phyloP scores from a whole-genome alignment of 2,329 filamentous ascomycete species.

The Madurella mycetomatis region DNA sequence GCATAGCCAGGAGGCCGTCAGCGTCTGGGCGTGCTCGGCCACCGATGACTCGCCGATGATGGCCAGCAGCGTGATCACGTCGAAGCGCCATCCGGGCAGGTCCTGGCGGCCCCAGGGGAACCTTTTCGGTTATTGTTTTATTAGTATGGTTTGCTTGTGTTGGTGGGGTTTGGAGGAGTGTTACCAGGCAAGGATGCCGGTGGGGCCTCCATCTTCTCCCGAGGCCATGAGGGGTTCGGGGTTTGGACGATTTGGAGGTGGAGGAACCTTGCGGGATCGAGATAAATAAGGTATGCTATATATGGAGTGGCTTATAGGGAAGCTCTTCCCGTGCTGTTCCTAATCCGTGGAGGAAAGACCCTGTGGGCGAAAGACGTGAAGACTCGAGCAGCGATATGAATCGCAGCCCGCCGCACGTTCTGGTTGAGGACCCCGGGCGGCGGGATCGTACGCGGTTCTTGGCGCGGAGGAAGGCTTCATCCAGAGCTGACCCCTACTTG shows the following conservation, averaged over 20 bases:
- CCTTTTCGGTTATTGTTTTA: conserved; percentile 30
- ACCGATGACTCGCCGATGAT: conserved; percentile 59
- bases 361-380: too few relatives aligned
- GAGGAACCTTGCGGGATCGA: neutral
- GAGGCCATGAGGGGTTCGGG: neutral
- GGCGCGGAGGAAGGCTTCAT: too few relatives aligned
- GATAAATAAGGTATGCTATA: too few relatives aligned
- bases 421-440: too few relatives aligned
- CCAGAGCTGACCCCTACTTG: too few relatives aligned
- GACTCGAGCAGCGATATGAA: too few relatives aligned
- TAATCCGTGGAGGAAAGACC: too few relatives aligned
- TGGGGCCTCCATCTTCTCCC: neutral
- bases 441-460: too few relatives aligned
- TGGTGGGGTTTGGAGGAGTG: neutral
- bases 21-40: conserved; percentile 52
- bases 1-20: conserved; percentile 55
- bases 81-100: conserved; percentile 49
- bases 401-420: too few relatives aligned
- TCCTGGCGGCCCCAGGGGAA: conserved; percentile 40
- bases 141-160: neutral
- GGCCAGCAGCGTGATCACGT: conserved; percentile 59
- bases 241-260: neutral
- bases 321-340: too few relatives aligned
- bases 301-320: too few relatives aligned
- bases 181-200: conserved; percentile 27